Percentiles rank a stretch among this genome's conserved stretches.
Conservation (phyloP, 805 yeast species). For the Cephaloascus albidus region DNA sequence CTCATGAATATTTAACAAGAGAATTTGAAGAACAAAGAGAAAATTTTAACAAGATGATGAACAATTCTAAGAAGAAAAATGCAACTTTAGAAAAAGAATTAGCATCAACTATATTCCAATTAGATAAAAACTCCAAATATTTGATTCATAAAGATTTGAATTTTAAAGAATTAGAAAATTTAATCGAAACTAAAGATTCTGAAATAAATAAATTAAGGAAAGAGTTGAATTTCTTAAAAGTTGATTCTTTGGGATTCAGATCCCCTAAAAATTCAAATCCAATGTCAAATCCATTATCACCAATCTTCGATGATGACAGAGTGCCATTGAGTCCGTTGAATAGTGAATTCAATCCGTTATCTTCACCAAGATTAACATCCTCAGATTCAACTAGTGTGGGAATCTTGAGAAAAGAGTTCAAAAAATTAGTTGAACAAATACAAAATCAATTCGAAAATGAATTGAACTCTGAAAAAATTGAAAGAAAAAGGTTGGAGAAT, state of each 20-base stretch:
- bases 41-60: conserved; percentile 42
- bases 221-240: conserved; percentile 32
- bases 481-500: conserved; percentile 34
- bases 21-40: conserved; percentile 61
- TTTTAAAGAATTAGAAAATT: conserved; percentile 14
- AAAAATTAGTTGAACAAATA: conserved; percentile 50
- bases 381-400: conserved; percentile 27
- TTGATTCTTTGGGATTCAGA: conserved; percentile 31
- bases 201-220: conserved; percentile 34
- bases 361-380: background rate
- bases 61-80: conserved; percentile 42
- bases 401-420: conserved; percentile 60
- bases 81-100: conserved; percentile 42
- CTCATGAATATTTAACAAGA: conserved; percentile 59
- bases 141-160: conserved; percentile 24
- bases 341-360: conserved; percentile 3
- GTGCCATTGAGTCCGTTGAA: background rate
- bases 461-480: conserved; percentile 44
- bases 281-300: conserved; percentile 5
- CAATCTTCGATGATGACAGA: background rate
- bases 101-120: conserved; percentile 22
- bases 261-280: conserved; percentile 1
- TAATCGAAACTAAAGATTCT: conserved; percentile 20
- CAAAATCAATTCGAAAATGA: conserved; percentile 55
- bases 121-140: conserved; percentile 24